Percentiles rank a stretch among this genome's conserved stretches.
These are phyloP conservation scores for Barnettozyma hawaiiensis DNA, from an alignment of 1,139 yeast species.

Conservation along the genomic window DNA sequence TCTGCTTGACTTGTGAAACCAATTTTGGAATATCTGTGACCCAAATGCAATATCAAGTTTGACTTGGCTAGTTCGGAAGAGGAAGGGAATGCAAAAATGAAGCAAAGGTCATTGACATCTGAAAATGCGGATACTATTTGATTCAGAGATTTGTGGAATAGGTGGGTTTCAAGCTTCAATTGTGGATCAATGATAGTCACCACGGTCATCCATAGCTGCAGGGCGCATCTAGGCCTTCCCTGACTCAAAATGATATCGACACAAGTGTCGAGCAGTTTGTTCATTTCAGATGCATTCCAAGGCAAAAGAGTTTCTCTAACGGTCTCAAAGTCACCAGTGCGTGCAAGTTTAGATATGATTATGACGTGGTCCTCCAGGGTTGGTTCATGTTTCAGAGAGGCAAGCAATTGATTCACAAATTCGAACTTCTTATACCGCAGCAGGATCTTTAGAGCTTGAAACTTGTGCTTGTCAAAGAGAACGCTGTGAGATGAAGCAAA, in stretches of 20 bases:
- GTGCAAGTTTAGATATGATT: not conserved
- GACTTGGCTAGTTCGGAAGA: not conserved
- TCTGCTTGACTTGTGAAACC: constrained; percentile 1
- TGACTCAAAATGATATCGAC: not conserved
- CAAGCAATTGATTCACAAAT: constrained; percentile 8
- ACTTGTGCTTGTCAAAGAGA: not conserved
- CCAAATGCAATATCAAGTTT: constrained; percentile 2
- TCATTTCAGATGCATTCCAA: not conserved
- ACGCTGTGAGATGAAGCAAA: not conserved
- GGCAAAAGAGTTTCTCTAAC: not conserved
- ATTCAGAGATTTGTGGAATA: constrained; percentile 1
- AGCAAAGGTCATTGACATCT: constrained; percentile 7
- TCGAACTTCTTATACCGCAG: constrained; percentile 13
- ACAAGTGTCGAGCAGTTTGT: not conserved
- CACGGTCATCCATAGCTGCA: constrained; percentile 5
- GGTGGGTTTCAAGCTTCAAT: not conserved
- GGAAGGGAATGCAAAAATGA: not conserved
- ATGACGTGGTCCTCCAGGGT: constrained; percentile 3
- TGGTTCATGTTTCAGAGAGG: not conserved
- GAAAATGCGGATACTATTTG: not conserved
- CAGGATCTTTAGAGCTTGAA: constrained; percentile 6
- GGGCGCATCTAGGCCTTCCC: constrained; percentile 3
- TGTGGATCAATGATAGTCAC: not conserved
- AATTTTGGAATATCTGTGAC: not conserved
- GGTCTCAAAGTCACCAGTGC: not conserved